These are phyloP conservation scores for Solanum chiquidenum DNA, from an alignment of 257 asterid species.

Conservation along the genomic window DNA sequence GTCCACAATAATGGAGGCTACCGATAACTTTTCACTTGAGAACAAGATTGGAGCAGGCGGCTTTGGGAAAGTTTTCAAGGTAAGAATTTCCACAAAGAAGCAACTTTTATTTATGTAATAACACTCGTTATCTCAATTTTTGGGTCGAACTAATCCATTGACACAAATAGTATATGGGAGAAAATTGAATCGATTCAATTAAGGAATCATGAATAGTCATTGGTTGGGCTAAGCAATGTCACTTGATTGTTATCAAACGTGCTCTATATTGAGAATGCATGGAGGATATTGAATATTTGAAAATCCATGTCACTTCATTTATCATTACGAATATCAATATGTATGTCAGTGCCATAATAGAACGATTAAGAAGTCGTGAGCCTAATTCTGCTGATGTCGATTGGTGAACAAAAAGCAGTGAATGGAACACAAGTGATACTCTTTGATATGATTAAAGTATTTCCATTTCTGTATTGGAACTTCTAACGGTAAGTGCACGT, in stretches of 20 bases:
- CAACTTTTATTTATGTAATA: background rate
- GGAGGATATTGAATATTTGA: background rate
- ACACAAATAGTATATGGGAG: background rate
- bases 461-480: background rate
- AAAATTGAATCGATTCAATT: background rate
- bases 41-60: slow-evolving; percentile 27
- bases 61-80: slow-evolving; percentile 27
- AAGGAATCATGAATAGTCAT: background rate
- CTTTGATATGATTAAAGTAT: background rate
- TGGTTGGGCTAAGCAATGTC: background rate
- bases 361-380: background rate
- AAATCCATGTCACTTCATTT: background rate
- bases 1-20: slow-evolving; percentile 10
- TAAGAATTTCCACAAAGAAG: background rate
- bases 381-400: background rate
- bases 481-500: background rate
- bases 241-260: background rate
- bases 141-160: background rate
- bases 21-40: slow-evolving; percentile 12
- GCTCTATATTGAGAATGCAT: background rate
- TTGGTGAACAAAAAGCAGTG: background rate
- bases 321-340: background rate
- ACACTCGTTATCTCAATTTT: background rate
- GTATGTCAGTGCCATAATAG: background rate
- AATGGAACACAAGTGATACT: background rate